These are phyloP conservation scores for Rutidosis leptorrhynchoides DNA, from an alignment of 129 eudicot species.

Conservation along the genomic window DNA sequence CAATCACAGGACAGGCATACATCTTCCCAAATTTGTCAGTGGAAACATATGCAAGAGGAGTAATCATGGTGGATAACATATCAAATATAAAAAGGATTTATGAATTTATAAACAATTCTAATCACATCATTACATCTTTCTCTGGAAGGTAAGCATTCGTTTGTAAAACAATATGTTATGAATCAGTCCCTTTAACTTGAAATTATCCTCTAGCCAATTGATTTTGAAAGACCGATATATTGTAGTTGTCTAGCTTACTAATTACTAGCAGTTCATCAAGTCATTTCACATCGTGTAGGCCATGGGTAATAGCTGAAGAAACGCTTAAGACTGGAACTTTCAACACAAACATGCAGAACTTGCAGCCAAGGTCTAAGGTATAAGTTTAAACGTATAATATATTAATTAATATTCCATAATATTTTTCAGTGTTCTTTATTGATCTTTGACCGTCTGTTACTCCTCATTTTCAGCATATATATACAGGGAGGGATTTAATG, in stretches of 20 bases:
- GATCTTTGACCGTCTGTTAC: background rate
- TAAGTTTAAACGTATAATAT: conserved; percentile 7
- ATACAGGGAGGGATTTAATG: conserved; percentile 28
- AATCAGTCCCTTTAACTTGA: background rate
- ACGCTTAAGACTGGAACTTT: conserved; percentile 32
- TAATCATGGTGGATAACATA: conserved; percentile 38
- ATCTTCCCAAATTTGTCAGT: conserved; percentile 46
- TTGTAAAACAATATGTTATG: conserved; percentile 3
- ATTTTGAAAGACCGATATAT: background rate
- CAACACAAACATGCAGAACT: conserved; percentile 31
- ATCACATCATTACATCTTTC: conserved; percentile 54
- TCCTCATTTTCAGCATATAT: conserved; percentile 15
- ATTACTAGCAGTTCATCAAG: conserved; percentile 5
- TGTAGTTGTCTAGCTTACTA: background rate
- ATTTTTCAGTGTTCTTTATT: conserved; percentile 6
- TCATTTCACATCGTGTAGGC: conserved; percentile 40
- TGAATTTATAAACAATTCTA: conserved; percentile 49
- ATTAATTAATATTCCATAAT: background rate
- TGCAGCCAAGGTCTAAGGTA: conserved; percentile 45
- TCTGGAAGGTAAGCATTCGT: conserved; percentile 56
- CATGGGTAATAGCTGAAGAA: conserved; percentile 57
- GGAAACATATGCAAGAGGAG: conserved; percentile 60
- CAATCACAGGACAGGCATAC: conserved; percentile 44
- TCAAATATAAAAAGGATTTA: conserved; percentile 39
- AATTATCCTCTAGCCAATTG: background rate